Evolutionary conservation across 805 yeast genomes (phyloP), one percentile per base, ranked within the genome.

Genomic region (Debaryomyces castellii): DNA sequence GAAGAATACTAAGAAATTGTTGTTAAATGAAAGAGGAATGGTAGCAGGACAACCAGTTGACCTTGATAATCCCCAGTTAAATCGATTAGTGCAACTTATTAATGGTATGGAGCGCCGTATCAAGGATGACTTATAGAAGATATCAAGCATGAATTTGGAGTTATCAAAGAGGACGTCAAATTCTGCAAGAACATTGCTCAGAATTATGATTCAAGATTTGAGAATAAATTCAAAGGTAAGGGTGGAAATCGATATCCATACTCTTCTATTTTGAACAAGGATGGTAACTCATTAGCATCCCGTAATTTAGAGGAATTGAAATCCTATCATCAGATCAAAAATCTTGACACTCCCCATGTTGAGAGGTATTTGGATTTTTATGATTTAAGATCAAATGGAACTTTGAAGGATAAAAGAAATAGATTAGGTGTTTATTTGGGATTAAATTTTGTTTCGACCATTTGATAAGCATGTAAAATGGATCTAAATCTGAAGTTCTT

Each of bases 311-410:
- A 27, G 4, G 32, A 27, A 10, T 8, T 27, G 4, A 27, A 9
- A 27, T 12, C 12, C 4, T 27, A 8, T 38, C 51, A 41, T 25
- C 57, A 55, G 34, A 27, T 27, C 11, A 4, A 5, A 27, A 5
- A 27, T 6, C 11, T 4, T 12, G n/a, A 8, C 6, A 12, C 6
- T 12, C 6, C 5, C 11, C 5, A 11, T 8, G 5, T 27, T n/a
- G 14, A 5, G 12, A 34, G 11, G 23, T 34, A 34, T 11, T 16
- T 34, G 14, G 14, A 20, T 10, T 34, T 34, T 20, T 34, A 34
- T n/a, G 18, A n/a, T 34, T 34, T 34, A 34, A 34, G 20, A 8
- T 16, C 20, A 18, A 5, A 7, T 18, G 37, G 37, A 4, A 7
- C 21, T 4, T 7, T 21, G 16, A 11, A 8, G 11, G 24, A 12